These are phyloP conservation scores for Phytophthora sojae DNA, from an alignment of 352 stramenopile species.

Conservation along the genomic window DNA sequence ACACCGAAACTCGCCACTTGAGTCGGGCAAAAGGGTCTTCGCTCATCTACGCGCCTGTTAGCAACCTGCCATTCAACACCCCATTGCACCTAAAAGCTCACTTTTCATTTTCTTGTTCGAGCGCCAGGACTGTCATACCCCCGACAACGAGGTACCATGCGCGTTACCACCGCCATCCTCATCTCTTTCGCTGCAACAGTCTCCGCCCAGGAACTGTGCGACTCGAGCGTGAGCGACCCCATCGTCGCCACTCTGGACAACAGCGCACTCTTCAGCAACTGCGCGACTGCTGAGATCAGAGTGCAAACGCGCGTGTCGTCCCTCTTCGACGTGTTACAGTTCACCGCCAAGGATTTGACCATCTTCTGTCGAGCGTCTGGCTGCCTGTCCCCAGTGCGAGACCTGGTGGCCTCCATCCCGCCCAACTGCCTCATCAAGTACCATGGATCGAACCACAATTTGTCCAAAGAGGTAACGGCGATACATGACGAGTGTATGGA, in stretches of 20 bases:
- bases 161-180: not conserved
- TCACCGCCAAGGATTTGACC: conserved; percentile 35
- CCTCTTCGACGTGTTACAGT: conserved; percentile 51
- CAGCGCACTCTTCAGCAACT: conserved; percentile 52
- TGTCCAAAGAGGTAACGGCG: conserved; percentile 22
- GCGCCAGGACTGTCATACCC: not conserved
- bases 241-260: conserved; percentile 48
- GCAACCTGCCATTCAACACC: conserved; percentile 5
- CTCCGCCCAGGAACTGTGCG: conserved; percentile 32
- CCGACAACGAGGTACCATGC: conserved; percentile 8
- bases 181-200: not conserved
- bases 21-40: not conserved
- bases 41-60: conserved; percentile 18
- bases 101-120: conserved; percentile 36
- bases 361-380: conserved; percentile 24
- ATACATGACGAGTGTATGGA: conserved; percentile 30
- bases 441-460: conserved; percentile 30
- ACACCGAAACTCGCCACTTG: conserved; percentile 12
- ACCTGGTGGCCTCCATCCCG: conserved; percentile 22
- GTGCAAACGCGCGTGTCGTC: conserved; percentile 47
- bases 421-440: conserved; percentile 36
- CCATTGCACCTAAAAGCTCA: not conserved
- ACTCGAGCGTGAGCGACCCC: conserved; percentile 32
- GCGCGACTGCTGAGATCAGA: conserved; percentile 35
- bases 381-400: conserved; percentile 22